These are phyloP conservation scores for Rhypophila decipiens DNA, from an alignment of 495 filamentous ascomycete genomes.

Conservation along the genomic window DNA sequence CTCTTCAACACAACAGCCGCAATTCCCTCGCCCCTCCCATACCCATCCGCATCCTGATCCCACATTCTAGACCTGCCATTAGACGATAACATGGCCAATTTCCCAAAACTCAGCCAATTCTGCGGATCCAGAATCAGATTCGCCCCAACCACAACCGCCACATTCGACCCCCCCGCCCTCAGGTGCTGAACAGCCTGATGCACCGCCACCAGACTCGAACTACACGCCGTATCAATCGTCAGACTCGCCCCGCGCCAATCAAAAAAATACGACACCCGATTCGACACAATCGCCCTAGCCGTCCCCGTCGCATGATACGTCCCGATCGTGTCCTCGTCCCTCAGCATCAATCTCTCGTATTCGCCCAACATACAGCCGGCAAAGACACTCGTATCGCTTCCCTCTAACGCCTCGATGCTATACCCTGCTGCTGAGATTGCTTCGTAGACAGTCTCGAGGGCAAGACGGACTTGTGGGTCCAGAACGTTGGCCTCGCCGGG, in stretches of 20 bases:
- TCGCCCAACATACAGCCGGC: constrained; percentile 62
- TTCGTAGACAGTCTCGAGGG: constrained; percentile 36
- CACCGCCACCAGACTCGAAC: constrained; percentile 45
- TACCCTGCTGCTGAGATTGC: constrained; percentile 45
- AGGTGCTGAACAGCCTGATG: constrained; percentile 47
- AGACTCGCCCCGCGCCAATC: constrained; percentile 34
- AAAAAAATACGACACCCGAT: constrained; percentile 46
- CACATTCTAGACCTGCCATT: constrained; percentile 48
- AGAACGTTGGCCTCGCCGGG: constrained; percentile 45
- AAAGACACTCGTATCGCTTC: constrained; percentile 41
- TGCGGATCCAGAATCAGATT: constrained; percentile 48
- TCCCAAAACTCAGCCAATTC: constrained; percentile 10
- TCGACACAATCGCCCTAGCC: constrained; percentile 28
- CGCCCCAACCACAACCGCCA: constrained; percentile 45
- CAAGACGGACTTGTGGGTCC: constrained; percentile 11
- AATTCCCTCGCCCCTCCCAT: constrained; percentile 55
- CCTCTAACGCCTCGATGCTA: constrained; percentile 20
- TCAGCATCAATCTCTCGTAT: constrained; percentile 47
- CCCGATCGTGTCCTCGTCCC: constrained; percentile 2
- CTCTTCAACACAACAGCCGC: constrained; percentile 48
- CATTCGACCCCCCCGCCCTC: constrained; percentile 23
- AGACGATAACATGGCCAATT: constrained; percentile 25
- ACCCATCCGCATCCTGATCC: constrained; percentile 54
- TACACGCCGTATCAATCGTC: constrained; percentile 50
- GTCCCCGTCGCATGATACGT: constrained; percentile 24